Evolutionary conservation across 2,329 filamentous ascomycete species (phyloP).

Genomic region (Arthrobotrys megalospora): DNA sequence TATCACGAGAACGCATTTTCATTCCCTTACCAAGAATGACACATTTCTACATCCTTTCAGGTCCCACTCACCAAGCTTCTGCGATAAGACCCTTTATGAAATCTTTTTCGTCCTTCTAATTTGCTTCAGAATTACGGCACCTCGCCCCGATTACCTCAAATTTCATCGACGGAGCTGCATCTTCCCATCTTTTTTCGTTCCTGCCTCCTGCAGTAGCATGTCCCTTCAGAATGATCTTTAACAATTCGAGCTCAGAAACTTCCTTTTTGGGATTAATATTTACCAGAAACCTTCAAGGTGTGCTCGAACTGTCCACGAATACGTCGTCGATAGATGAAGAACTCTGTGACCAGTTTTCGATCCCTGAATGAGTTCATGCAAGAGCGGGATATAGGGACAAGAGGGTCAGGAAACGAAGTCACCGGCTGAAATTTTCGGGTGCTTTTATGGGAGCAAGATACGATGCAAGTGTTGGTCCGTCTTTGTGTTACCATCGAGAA

Average conservation of each 20-base stretch:
- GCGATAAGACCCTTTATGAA: background rate
- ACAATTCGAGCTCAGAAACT: conserved; percentile 4
- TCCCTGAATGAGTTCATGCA: conserved; percentile 28
- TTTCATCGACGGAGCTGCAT: conserved; percentile 26
- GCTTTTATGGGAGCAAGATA: background rate
- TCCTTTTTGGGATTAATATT: conserved; percentile 10
- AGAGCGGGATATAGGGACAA: conserved; percentile 10
- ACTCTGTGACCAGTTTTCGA: conserved; percentile 18
- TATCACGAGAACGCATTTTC: conserved; percentile 1
- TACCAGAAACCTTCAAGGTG: background rate
- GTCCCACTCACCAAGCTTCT: conserved; percentile 14
- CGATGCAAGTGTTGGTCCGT: conserved; percentile 7
- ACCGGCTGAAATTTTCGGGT: conserved; percentile 5
- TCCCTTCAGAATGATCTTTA: background rate
- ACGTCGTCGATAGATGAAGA: conserved; percentile 14
- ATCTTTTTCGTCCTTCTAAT: conserved; percentile 6
- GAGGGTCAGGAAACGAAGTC: background rate
- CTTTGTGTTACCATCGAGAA: conserved; percentile 18
- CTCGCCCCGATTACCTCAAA: conserved; percentile 32
- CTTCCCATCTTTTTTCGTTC: conserved; percentile 18
- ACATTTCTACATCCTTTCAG: conserved; percentile 12
- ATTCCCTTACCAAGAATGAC: conserved; percentile 21
- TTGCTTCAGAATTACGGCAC: conserved; percentile 18
- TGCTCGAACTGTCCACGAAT: background rate
- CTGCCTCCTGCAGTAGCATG: conserved; percentile 18